Base-by-base conservation (phyloP, 2,329 filamentous ascomycete genomes). In the Phaeosphaeriaceae sp. region DNA sequence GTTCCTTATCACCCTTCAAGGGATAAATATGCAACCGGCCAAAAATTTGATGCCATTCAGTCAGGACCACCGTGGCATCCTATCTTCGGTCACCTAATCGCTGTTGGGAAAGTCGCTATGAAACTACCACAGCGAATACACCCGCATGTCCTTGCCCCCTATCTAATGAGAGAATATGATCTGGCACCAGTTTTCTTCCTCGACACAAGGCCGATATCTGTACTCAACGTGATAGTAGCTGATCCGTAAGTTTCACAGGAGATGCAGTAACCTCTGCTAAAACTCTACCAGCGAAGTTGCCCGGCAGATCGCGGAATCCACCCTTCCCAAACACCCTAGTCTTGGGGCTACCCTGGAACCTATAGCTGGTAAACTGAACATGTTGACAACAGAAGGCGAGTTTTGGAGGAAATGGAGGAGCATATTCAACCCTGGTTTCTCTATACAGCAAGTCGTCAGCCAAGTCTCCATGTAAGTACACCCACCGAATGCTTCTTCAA, bases 381-480 rank as follows among this genome's bases (percentile, higher is more conserved):
- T 79, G 8, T 58, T 78, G 1, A 63, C 60, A 6, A 66, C 64
- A 28, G 71, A 76, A 20, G 75, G 74, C 1, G 49, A 65, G 5
- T 44, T 58, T 13, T 78, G 76, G 76, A 78, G 77, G 60, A 73
- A 69, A 46, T 77, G 75, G 75, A 65, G 76, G 37, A 58, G 56
- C 23, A 68, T 73, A 6, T 79, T 79, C 67, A 77, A 77, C 41
- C 74, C 75, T 3, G 74, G 73, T 3, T 77, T 77, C 44, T 64
- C 66, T 0, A 51, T 64, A 13, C 52, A 63, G 9, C 72, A 77
- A 54, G 61, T 77, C 8, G 73, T 76, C 63, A 70, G 67, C 5
- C 69, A 75, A 42, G 68, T 63, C 2, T 70, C 74, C 0, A 47
- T 49, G 41, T 43, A 36, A 26, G 41, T 36, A 11, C 9, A 16